Percentiles rank a stretch among this genome's conserved stretches.
Evolutionary conservation across 108 stramenopile species (phyloP).

Genomic region (Fistulifera solaris): DNA sequence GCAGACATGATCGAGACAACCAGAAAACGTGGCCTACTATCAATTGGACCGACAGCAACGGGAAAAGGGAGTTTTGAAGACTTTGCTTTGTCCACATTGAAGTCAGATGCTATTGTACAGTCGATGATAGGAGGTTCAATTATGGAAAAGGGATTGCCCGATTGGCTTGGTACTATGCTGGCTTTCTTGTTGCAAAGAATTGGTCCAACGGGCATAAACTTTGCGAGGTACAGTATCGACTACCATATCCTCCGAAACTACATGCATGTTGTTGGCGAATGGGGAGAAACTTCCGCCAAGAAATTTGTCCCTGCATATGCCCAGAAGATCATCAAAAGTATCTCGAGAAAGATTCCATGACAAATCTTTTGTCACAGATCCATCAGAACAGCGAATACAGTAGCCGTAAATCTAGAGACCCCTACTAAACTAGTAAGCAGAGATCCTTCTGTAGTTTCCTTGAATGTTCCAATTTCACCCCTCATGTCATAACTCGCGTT

Average conservation of each 20-base stretch:
- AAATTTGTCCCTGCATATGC: constrained; percentile 41
- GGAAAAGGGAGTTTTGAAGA: constrained; percentile 54
- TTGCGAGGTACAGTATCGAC: constrained; percentile 75
- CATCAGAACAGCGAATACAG: no score
- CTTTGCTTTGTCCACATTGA: constrained; percentile 46
- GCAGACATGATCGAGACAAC: constrained; percentile 55
- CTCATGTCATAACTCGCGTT: no score
- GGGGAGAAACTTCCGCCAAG: constrained; percentile 31
- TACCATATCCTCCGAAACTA: constrained; percentile 79
- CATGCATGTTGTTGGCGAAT: constrained; percentile 46
- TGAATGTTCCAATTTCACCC: no score
- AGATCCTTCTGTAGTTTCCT: no score
- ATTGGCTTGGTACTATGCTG: constrained; percentile 49
- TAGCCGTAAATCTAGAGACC: no score
- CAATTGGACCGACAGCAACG: constrained; percentile 28
- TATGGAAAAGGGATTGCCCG: constrained; percentile 53
- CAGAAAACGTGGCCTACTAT: constrained; percentile 27
- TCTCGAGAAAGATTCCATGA: constrained; percentile 24
- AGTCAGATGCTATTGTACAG: constrained; percentile 50
- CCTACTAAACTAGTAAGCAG: no score
- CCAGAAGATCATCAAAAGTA: constrained; percentile 48
- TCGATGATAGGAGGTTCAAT: constrained; percentile 45
- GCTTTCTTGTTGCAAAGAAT: constrained; percentile 42
- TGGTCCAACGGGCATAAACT: constrained; percentile 65
- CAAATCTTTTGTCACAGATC: background rate